Percentiles rank a stretch among this genome's conserved stretches.
These are phyloP conservation scores for Lathyrus aphaca DNA, from an alignment of 306 rosid genomes.

Conservation along the genomic window DNA sequence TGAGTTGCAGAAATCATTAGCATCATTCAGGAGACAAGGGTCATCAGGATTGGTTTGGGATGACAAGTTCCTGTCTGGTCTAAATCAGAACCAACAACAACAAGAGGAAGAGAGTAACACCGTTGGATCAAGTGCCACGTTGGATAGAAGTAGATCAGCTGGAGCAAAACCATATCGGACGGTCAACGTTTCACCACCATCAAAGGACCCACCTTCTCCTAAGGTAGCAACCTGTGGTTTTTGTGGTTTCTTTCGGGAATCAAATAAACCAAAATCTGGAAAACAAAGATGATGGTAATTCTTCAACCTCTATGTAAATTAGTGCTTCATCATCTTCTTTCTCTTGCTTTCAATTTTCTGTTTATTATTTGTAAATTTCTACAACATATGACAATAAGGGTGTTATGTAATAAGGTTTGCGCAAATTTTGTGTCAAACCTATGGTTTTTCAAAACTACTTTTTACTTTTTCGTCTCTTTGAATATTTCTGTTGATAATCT, in stretches of 20 bases:
- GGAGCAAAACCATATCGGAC: constrained; percentile 35
- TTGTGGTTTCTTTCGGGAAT: constrained; percentile 56
- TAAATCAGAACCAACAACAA: constrained; percentile 27
- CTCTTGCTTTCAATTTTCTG: not conserved
- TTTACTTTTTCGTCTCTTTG: too few relatives aligned
- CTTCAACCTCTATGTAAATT: constrained; percentile 29
- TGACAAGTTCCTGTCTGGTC: constrained; percentile 48
- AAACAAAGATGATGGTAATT: constrained; percentile 41
- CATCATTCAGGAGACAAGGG: constrained; percentile 80
- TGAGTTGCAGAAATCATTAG: constrained; percentile 64
- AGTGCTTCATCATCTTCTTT: not conserved
- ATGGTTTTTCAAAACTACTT: too few relatives aligned
- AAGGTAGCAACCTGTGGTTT: constrained; percentile 60
- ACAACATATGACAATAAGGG: not conserved
- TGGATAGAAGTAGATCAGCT: constrained; percentile 46
- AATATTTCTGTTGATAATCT: too few relatives aligned
- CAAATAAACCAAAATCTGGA: constrained; percentile 40
- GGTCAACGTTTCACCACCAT: constrained; percentile 46
- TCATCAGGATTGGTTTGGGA: constrained; percentile 80
- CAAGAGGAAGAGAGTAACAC: not conserved
- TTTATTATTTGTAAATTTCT: not conserved
- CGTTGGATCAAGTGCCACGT: not conserved
- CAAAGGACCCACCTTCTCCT: constrained; percentile 78
- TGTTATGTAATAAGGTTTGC: not conserved
- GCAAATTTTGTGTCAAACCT: not conserved